Percentiles rank a stretch among this genome's conserved stretches.
Conservation (phyloP, 805 yeast genomes). For the Candida namnaoensis region DNA sequence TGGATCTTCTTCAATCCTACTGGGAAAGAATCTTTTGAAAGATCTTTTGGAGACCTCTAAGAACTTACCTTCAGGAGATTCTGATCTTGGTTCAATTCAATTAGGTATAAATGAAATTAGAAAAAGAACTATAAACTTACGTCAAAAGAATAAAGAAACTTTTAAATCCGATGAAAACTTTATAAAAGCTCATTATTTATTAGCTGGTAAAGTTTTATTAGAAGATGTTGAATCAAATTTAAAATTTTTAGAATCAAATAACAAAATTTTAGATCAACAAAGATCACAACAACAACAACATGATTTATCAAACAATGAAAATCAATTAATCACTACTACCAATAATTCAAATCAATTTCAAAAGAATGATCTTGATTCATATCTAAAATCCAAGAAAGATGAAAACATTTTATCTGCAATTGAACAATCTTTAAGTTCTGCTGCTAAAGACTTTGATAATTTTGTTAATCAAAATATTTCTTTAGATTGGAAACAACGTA, state of each 20-base stretch:
- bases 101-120: conserved; percentile 74
- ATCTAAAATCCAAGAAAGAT: conserved; percentile 63
- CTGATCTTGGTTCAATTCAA: conserved; percentile 74
- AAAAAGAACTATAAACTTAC: conserved; percentile 50
- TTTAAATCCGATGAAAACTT: conserved; percentile 20
- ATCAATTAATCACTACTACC: conserved; percentile 4
- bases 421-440: conserved; percentile 65
- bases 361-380: conserved; percentile 45
- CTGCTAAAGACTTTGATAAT: conserved; percentile 76
- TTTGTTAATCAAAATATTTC: conserved; percentile 66
- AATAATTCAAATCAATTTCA: conserved; percentile 12
- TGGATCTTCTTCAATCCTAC: neutral
- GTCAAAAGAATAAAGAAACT: conserved; percentile 31
- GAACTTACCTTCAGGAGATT: conserved; percentile 56
- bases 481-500: conserved; percentile 78
- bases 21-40: conserved; percentile 32
- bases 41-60: conserved; percentile 74
- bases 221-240: conserved; percentile 70
- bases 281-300: conserved; percentile 1
- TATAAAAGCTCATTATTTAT: conserved; percentile 77
- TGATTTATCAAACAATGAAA: neutral
- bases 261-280: conserved; percentile 16
- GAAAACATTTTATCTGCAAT: conserved; percentile 77
- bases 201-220: conserved; percentile 85
- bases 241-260: conserved; percentile 25